Conservation (phyloP, 1,139 yeast species). For the Yamadazyma conglobata region DNA sequence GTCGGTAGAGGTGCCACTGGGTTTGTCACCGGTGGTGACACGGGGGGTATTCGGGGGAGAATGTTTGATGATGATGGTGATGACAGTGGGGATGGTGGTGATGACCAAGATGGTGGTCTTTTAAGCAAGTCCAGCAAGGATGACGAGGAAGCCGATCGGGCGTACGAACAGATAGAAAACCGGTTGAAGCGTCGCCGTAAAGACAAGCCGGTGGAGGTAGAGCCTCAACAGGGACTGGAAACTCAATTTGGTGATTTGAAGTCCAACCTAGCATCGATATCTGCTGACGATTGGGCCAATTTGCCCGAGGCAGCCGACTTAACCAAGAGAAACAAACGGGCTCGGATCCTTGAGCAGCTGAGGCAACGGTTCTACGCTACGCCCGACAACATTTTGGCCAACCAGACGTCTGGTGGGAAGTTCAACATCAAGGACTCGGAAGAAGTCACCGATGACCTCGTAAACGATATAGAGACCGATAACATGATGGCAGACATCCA, state of each 20-base stretch:
- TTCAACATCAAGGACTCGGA: conserved; percentile 40
- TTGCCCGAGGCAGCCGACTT: conserved; percentile 89
- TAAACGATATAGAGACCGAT: conserved; percentile 36
- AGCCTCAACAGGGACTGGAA: conserved; percentile 17
- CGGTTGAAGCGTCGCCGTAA: conserved; percentile 18
- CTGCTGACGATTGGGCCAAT: conserved; percentile 73
- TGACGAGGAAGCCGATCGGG: conserved; percentile 68
- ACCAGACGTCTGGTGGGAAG: conserved; percentile 9
- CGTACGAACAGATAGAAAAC: conserved; percentile 64
- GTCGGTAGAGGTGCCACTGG: conserved; percentile 96
- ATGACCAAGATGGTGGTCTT: conserved; percentile 31
- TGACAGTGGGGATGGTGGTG: conserved; percentile 23
- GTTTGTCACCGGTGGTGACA: conserved; percentile 78
- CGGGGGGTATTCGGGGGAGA: conserved; percentile 43
- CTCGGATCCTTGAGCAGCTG: conserved; percentile 58
- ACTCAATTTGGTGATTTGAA: conserved; percentile 52
- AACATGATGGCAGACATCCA: conserved; percentile 39
- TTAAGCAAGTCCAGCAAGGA: conserved; percentile 46
- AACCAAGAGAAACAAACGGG: conserved; percentile 74
- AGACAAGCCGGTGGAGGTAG: conserved; percentile 19
- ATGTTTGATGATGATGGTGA: conserved; percentile 21
- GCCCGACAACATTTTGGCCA: conserved; percentile 63
- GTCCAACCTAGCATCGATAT: conserved; percentile 53
- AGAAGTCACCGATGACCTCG: conserved; percentile 5
- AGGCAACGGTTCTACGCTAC: conserved; percentile 76